These are phyloP conservation scores for Torulaspora gathmanii DNA, from an alignment of 805 yeast species.

Conservation along the genomic window DNA sequence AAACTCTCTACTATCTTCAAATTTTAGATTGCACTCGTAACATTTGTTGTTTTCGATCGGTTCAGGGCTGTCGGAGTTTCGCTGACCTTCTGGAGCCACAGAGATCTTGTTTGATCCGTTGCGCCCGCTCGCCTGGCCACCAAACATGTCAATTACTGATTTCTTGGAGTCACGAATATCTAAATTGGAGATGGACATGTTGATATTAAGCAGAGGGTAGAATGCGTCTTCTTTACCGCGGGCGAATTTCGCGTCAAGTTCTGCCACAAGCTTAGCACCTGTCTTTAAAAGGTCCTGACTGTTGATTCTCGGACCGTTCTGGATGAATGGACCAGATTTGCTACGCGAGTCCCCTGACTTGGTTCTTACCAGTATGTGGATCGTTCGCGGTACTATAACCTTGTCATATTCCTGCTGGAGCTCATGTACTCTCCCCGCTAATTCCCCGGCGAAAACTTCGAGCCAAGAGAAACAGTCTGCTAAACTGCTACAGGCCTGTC, in stretches of 20 bases:
- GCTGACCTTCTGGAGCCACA: neutral
- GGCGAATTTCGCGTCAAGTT: conserved; percentile 33
- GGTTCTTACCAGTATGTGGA: conserved; percentile 39
- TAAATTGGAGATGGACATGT: conserved; percentile 52
- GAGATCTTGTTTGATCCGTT: neutral
- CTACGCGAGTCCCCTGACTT: conserved; percentile 17
- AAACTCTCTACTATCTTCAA: conserved; percentile 16
- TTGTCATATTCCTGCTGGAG: conserved; percentile 53
- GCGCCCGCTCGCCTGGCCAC: conserved; percentile 19
- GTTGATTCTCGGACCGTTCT: conserved; percentile 9
- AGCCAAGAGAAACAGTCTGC: conserved; percentile 74
- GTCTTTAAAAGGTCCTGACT: conserved; percentile 29
- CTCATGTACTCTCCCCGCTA: conserved; percentile 65
- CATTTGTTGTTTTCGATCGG: conserved; percentile 12
- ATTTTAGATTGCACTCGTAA: conserved; percentile 19
- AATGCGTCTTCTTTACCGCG: conserved; percentile 25
- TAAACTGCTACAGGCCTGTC: conserved; percentile 45
- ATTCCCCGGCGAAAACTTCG: conserved; percentile 74
- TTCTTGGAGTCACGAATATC: conserved; percentile 39
- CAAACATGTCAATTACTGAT: conserved; percentile 34
- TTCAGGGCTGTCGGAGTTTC: neutral
- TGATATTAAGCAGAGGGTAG: conserved; percentile 49
- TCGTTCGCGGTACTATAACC: conserved; percentile 44
- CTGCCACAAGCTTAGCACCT: conserved; percentile 42
- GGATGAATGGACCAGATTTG: conserved; percentile 21